Evolutionary conservation across 768 basidiomycete species (phyloP).

Genomic region (Termitomyces sp.): DNA sequence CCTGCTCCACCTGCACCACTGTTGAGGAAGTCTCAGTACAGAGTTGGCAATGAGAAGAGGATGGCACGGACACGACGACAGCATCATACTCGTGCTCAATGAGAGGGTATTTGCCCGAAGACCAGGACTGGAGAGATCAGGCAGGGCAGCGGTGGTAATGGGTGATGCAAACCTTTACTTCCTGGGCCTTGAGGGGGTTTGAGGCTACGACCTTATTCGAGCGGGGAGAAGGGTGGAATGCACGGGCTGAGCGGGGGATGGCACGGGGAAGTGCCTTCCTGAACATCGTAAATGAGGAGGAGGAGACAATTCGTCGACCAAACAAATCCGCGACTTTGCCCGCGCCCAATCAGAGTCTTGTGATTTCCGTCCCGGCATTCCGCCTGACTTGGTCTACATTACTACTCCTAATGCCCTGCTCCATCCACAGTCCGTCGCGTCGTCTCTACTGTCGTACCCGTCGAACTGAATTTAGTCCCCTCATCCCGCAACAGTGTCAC

Average conservation of each 20-base stretch:
- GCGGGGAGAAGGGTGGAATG: constrained; percentile 63
- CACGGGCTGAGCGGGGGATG: constrained; percentile 43
- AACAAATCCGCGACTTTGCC: constrained; percentile 12
- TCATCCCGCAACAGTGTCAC: no score
- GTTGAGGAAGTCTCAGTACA: constrained; percentile 4
- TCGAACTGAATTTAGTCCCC: constrained; percentile 37
- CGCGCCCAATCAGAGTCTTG: constrained; percentile 34
- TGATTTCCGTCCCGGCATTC: constrained; percentile 28
- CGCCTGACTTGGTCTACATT: constrained; percentile 2
- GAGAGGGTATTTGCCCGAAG: constrained; percentile 87
- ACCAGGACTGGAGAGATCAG: constrained; percentile 52
- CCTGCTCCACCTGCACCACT: constrained; percentile 98
- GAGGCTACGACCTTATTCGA: constrained; percentile 61
- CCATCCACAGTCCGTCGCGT: constrained; percentile 24
- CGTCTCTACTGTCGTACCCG: constrained; percentile 18
- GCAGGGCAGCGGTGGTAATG: constrained; percentile 10
- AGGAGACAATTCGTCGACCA: constrained; percentile 16
- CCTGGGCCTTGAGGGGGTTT: constrained; percentile 74
- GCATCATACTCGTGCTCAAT: constrained; percentile 99
- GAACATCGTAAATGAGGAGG: constrained; percentile 45
- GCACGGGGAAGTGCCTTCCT: constrained; percentile 57
- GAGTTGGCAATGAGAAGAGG: neutral
- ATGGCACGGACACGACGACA: constrained; percentile 86
- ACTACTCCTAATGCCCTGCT: constrained; percentile 32
- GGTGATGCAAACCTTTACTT: constrained; percentile 58